A percentile compares a stretch with the other conserved stretches of the same genome.
These are phyloP conservation scores for Macrotyloma uniflorum DNA, from an alignment of 306 rosid genomes.

Conservation along the genomic window DNA sequence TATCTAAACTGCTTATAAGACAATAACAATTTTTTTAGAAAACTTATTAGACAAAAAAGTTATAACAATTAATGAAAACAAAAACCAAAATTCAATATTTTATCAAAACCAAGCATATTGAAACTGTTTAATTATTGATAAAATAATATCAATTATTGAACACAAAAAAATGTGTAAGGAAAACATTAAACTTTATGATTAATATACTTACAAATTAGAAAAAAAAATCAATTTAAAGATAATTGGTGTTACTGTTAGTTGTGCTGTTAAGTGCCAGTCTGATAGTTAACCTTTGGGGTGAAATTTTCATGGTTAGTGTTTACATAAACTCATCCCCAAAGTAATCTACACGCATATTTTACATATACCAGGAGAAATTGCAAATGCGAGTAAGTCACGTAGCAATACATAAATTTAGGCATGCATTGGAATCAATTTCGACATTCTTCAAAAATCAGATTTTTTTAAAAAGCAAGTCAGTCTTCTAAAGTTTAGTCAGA, in stretches of 20 bases:
- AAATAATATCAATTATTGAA: neutral
- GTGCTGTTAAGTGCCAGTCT: neutral
- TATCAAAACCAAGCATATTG: no score
- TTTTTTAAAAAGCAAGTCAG: neutral
- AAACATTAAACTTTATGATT: neutral
- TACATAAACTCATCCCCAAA: neutral
- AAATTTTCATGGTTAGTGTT: neutral
- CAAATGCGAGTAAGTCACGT: neutral
- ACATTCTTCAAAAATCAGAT: neutral
- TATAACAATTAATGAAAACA: no score
- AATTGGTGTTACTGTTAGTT: neutral
- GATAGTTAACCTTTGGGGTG: neutral
- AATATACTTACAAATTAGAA: neutral
- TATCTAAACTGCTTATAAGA: no score
- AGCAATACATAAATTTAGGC: neutral
- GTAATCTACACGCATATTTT: neutral
- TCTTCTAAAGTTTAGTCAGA: neutral
- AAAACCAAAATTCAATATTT: no score
- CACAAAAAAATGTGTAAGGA: neutral
- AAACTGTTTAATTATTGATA: neutral
- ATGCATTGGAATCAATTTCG: neutral
- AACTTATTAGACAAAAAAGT: no score
- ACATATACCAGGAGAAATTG: neutral
- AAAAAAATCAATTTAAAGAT: neutral
- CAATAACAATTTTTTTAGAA: no score